Conservation (phyloP, 2,329 filamentous ascomycete genomes). For the Sporothrix variecibatus region DNA sequence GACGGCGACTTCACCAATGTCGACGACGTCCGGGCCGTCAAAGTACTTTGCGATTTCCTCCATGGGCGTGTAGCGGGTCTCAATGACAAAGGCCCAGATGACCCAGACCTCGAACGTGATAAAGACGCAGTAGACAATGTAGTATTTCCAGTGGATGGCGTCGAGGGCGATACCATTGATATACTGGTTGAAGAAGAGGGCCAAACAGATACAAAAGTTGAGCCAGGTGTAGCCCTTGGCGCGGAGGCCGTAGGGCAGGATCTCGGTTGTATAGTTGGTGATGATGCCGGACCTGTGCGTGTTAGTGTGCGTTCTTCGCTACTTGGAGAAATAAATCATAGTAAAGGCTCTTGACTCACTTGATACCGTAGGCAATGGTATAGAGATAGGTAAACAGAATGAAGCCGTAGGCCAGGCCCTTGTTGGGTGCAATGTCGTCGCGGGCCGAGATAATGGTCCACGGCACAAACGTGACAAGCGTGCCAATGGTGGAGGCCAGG, state of each 20-base stretch:
- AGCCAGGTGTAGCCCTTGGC: conserved; percentile 8
- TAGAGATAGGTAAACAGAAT: conserved; percentile 12
- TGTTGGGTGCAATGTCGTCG: background rate
- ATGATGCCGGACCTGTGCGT: background rate
- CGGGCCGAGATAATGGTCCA: conserved; percentile 6
- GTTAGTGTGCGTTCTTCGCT: no score
- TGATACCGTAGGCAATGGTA: conserved; percentile 14
- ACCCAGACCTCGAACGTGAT: conserved; percentile 9
- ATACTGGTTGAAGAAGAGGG: conserved; percentile 12
- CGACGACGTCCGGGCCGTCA: background rate
- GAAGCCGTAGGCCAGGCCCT: background rate
- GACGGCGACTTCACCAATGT: conserved; percentile 7
- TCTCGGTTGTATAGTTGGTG: conserved; percentile 11
- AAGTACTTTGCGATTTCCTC: conserved; percentile 7
- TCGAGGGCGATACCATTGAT: conserved; percentile 12
- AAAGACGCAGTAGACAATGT: conserved; percentile 9
- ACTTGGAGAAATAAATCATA: no score
- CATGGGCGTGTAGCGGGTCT: conserved; percentile 16
- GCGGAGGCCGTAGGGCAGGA: conserved; percentile 11
- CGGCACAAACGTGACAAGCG: background rate
- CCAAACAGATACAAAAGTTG: background rate
- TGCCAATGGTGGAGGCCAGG: background rate
- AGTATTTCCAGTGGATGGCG: conserved; percentile 11
- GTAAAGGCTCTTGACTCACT: no score
- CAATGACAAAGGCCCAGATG: conserved; percentile 16